Base-by-base conservation (phyloP, 2,329 filamentous ascomycete species). In the Pseudogymnoascus sp. region DNA sequence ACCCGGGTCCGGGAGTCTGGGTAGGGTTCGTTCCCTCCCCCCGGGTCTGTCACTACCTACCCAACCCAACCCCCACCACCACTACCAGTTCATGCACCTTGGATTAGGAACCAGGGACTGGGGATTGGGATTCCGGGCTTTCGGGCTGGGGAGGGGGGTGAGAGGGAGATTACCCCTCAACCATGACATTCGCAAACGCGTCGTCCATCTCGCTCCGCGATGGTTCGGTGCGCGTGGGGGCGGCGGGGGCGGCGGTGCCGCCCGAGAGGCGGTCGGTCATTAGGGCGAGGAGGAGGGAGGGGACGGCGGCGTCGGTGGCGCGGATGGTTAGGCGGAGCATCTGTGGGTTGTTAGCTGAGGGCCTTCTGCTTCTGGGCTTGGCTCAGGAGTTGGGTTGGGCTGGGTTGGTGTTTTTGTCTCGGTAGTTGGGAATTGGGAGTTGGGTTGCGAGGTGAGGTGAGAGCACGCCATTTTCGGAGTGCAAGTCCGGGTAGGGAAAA, bases 301-400 rank as follows among this genome's bases (percentile, higher is more conserved):
- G 92, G 0, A 99, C 91, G 33, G 82, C 84, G 72, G 97, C 95
- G 71, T 97, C 93, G 1, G 95, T 99, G 5, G 93, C 95, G 67
- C 95, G 85, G 70, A 99, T 88, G 0, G 95, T 99, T 65, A 97
- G 81, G 62, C 95, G 93, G 71, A 96, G 90, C 91, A 97, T 97
- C 95, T 97, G n/a, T 28, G 35, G 28, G 72, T 67, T 69, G 65
- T 68, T 62, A 68, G 66, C 50, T 3, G 19, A 28, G n/a, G 53
- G 19, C n/a, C n/a, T n/a, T n/a, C n/a, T n/a, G n/a, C n/a, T n/a
- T 36, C 53, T 19, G 10, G 3, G 13, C 7, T 33, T 36, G 33
- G 15, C 13, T 26, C 7, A 10, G 40, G 11, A 42, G 17, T 44
- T 44, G 42, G 40, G 40, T 21, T 2, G 35, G 11, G 13, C n/a